These are phyloP conservation scores for Crithidia bombi DNA, from an alignment of 208 protist species.

Conservation along the genomic window DNA sequence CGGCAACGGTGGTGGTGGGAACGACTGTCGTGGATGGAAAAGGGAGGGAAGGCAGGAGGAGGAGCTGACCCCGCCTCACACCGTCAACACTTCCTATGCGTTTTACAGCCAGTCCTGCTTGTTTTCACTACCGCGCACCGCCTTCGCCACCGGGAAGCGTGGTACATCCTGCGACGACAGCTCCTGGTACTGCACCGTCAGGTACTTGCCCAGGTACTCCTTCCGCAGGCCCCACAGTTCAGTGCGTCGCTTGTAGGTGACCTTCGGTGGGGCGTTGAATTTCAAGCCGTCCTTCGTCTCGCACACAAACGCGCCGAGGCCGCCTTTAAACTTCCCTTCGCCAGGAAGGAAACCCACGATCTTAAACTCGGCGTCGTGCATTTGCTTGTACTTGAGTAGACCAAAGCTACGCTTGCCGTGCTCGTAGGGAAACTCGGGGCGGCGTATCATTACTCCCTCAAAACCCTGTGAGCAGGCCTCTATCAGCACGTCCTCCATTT, in stretches of 20 bases:
- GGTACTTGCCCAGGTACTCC: slow-evolving; percentile 68
- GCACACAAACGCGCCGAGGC: slow-evolving; percentile 85
- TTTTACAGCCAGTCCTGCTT: slow-evolving; percentile 76
- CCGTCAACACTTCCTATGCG: too few relatives aligned
- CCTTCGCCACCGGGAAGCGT: slow-evolving; percentile 88
- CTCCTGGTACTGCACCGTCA: slow-evolving; percentile 91
- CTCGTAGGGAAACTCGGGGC: slow-evolving; percentile 84
- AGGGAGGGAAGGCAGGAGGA: too few relatives aligned
- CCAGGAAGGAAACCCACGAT: slow-evolving; percentile 85
- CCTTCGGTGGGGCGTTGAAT: slow-evolving; percentile 81
- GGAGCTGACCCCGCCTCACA: too few relatives aligned
- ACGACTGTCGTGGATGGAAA: too few relatives aligned
- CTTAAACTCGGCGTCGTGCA: slow-evolving; percentile 92
- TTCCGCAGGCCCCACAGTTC: slow-evolving; percentile 68
- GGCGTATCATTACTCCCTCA: slow-evolving; percentile 90
- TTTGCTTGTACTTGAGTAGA: slow-evolving; percentile 91
- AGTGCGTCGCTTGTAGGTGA: slow-evolving; percentile 58
- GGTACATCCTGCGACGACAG: slow-evolving; percentile 87
- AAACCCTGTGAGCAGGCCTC: slow-evolving; percentile 89
- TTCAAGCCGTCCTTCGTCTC: slow-evolving; percentile 76
- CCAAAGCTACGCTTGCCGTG: slow-evolving; percentile 90
- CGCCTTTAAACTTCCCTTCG: slow-evolving; percentile 86
- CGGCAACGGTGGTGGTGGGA: too few relatives aligned
- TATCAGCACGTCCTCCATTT: slow-evolving; percentile 80
- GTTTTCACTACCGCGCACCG: slow-evolving; percentile 64